phyloP scores from a whole-genome alignment of 345 rosid species.

The Pistacia atlantica region DNA sequence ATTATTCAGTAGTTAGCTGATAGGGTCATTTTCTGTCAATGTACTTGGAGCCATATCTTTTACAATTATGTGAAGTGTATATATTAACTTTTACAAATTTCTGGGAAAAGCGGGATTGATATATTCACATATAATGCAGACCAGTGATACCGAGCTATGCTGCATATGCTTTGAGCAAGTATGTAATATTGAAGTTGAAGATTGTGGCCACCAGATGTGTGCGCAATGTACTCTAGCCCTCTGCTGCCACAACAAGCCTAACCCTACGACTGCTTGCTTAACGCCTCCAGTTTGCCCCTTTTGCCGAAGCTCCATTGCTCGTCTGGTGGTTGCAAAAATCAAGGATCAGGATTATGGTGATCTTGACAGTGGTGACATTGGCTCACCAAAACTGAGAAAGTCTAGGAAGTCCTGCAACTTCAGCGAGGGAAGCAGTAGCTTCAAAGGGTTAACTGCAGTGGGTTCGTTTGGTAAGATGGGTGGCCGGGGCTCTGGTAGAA shows the following conservation, averaged over 20 bases:
- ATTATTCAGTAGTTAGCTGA: neutral
- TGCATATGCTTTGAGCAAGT: conserved; percentile 97
- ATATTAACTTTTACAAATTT: neutral
- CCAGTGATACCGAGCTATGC: conserved; percentile 78
- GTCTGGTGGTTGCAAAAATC: conserved; percentile 63
- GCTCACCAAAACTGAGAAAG: conserved; percentile 68
- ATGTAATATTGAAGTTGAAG: conserved; percentile 90
- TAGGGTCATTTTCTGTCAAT: too few species aligned
- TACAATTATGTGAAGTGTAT: conserved; percentile 7
- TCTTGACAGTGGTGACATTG: conserved; percentile 46
- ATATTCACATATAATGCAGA: conserved; percentile 42
- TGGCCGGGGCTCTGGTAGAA: conserved; percentile 74
- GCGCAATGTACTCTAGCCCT: conserved; percentile 96
- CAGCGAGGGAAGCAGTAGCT: conserved; percentile 93
- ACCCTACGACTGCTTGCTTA: conserved; percentile 74
- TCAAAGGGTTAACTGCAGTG: conserved; percentile 74
- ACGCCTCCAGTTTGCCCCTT: conserved; percentile 93
- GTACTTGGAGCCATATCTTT: conserved; percentile 1
- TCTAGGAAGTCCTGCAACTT: conserved; percentile 66
- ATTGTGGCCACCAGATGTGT: conserved; percentile 97
- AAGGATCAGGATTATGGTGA: conserved; percentile 51
- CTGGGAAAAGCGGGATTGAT: conserved; percentile 13
- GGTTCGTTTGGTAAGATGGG: conserved; percentile 71
- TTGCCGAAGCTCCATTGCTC: conserved; percentile 81
- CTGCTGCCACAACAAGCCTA: conserved; percentile 97